These are phyloP conservation scores for Geosmithia morbida DNA, from an alignment of 2,329 filamentous ascomycete genomes.

Conservation along the genomic window DNA sequence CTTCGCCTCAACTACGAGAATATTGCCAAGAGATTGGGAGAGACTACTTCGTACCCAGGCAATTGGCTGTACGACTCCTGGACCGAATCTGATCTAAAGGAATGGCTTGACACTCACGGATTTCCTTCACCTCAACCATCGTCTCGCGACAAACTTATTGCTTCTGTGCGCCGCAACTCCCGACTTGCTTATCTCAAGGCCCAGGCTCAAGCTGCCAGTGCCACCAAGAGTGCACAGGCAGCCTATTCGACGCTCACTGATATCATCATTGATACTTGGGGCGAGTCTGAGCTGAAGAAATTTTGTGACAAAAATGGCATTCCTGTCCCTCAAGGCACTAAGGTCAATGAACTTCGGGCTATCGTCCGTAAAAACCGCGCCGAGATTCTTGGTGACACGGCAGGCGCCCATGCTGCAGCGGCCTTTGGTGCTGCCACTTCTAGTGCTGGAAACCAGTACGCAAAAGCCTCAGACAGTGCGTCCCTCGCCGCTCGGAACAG, in stretches of 20 bases:
- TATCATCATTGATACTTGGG: constrained; percentile 78
- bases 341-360: constrained; percentile 76
- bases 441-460: constrained; percentile 61
- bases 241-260: constrained; percentile 68
- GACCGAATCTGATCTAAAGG: constrained; percentile 87
- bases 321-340: constrained; percentile 76
- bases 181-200: constrained; percentile 59
- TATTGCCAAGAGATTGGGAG: constrained; percentile 57
- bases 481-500: constrained; percentile 47
- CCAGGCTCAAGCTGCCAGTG: constrained; percentile 44
- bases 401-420: constrained; percentile 39
- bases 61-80: constrained; percentile 88
- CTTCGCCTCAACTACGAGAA: constrained; percentile 71
- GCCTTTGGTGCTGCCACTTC: constrained; percentile 59
- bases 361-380: constrained; percentile 80
- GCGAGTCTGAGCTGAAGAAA: constrained; percentile 76
- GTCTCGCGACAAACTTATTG: constrained; percentile 75
- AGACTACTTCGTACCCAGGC: constrained; percentile 76
- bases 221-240: constrained; percentile 49
- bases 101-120: constrained; percentile 82
- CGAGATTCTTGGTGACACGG: constrained; percentile 52
- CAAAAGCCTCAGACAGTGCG: constrained; percentile 59
- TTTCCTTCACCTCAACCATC: constrained; percentile 75
- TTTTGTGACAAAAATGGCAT: constrained; percentile 88
- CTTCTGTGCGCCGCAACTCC: constrained; percentile 80